Percentiles rank a stretch among this genome's conserved stretches.
Evolutionary conservation across 352 stramenopile species (phyloP).

Genomic region (Pythium folliculosum): DNA sequence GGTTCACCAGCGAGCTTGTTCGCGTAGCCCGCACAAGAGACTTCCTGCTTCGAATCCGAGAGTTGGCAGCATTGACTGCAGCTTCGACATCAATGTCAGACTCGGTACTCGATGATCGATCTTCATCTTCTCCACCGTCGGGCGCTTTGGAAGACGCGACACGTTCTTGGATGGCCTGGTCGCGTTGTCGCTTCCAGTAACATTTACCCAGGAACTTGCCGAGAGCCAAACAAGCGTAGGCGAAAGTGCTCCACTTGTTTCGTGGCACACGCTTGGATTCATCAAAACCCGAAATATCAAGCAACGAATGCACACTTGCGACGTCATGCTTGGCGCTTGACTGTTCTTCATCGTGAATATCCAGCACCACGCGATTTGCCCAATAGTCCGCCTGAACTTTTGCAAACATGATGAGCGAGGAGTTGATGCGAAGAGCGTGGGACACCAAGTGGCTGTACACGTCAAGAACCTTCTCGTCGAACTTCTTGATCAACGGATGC

Average conservation of each 20-base stretch:
- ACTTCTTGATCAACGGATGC: conserved; percentile 53
- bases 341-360: conserved; percentile 35
- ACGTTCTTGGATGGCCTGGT: conserved; percentile 13
- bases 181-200: conserved; percentile 30
- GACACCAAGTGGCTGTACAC: conserved; percentile 67
- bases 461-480: conserved; percentile 60
- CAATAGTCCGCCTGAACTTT: conserved; percentile 82
- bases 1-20: conserved; percentile 58
- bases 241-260: conserved; percentile 81
- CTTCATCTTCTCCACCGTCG: background rate
- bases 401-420: conserved; percentile 79
- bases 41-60: conserved; percentile 39
- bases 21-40: conserved; percentile 48
- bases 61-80: conserved; percentile 11
- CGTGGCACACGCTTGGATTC: conserved; percentile 60
- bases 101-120: background rate
- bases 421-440: conserved; percentile 65
- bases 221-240: conserved; percentile 61
- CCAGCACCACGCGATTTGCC: conserved; percentile 53
- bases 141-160: conserved; percentile 11
- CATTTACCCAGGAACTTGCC: conserved; percentile 51
- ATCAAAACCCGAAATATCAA: conserved; percentile 67
- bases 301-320: conserved; percentile 65
- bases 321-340: conserved; percentile 54
- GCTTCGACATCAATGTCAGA: conserved; percentile 16